Base-by-base conservation (phyloP, 2,329 filamentous ascomycete species). In the Fusarium sp. region DNA sequence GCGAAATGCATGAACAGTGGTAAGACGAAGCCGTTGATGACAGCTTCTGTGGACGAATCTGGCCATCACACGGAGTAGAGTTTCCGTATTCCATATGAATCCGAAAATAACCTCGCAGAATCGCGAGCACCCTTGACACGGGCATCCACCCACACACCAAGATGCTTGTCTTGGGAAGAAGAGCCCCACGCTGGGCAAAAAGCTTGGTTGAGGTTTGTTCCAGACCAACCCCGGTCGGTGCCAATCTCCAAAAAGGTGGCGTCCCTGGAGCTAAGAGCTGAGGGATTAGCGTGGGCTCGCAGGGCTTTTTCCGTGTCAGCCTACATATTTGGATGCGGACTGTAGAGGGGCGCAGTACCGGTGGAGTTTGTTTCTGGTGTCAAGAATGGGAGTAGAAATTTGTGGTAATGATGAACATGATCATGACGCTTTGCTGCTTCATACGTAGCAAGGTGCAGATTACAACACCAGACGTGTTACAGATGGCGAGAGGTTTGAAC, bases 141-240 rank as follows among this genome's bases (percentile, higher is more conserved):
- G 22, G 40, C 40, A 45, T 22, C 65, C 45, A 27, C 45, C 25
- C 22, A 47, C 43, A 27, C 43, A 47, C 15, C 30, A 32, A 8
- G 20, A 32, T 32, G 30, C 30, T 45, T 60, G 61, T 56, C 56
- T 60, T 52, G 27, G 33, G 37, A 17, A 17, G 15, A 22, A 20
- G 63, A 54, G 47, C 73, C 76, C 76, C 76, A 77, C 74, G 72
- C 70, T 47, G 43, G 27, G 71, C 71, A 32, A 73, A 77, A 77
- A 77, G 75, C 75, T 77, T 77, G 73, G 68, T 72, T 77, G 75
- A 45, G 43, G 43, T 25, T 68, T 71, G 65, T 76, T 75, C 68
- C 66, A 73, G 73, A 69, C 73, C 65, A 43, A 43, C 68, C 76
- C 75, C 69, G 57, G 73, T 69, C 64, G 57, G 27, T 63, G 60